Base-by-base conservation (phyloP, 148 eudicot genomes). In the Chenopodium suecicum region DNA sequence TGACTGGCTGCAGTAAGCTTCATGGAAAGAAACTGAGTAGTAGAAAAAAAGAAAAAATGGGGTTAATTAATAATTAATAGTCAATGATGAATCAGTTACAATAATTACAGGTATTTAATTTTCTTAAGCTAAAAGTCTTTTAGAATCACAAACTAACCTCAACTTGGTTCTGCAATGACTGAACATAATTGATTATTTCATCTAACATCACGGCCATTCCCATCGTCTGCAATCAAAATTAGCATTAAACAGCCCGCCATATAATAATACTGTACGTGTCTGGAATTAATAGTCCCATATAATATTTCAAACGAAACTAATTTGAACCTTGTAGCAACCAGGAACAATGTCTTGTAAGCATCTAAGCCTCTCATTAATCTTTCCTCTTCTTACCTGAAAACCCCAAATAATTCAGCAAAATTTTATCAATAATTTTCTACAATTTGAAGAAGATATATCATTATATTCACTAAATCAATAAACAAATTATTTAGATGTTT, bases 171-270 rank as follows among this genome's bases (percentile, higher is more conserved):
- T 94, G 98, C 84, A 94, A 89, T 32, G 98, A 94, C 81, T 92
- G 96, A 19, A 94, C 98, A 82, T 94, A 94, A 66, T 94, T 94
- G 64, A 94, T 94, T 47, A 91, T 94, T 84, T 94, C 98, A 79
- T 94, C 98, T 86, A 94, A 78, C 98, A 94, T 94, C 31, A 88
- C 90, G 66, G 98, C 92, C 97, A 90, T 94, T 48, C 98, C 98
- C 94, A 91, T 94, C 1, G 90, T 86, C 98, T 94, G 92, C 87
- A 78, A 81, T 31, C 71, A 77, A 70, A 16, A 16, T 14, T 29
- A 67, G 25, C 16, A 73, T 80, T n/a, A 83, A 8, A 34, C n/a
- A 22, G n/a, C 27, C 62, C 62, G 19, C 8, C n/a, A 58, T 14
- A 58, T 41, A 41, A 50, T 1, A 48, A 48, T 48, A 10, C 0